Percentiles rank a stretch among this genome's conserved stretches.
These are phyloP conservation scores for Candida fluviatilis DNA, from an alignment of 805 yeast species.

Conservation along the genomic window DNA sequence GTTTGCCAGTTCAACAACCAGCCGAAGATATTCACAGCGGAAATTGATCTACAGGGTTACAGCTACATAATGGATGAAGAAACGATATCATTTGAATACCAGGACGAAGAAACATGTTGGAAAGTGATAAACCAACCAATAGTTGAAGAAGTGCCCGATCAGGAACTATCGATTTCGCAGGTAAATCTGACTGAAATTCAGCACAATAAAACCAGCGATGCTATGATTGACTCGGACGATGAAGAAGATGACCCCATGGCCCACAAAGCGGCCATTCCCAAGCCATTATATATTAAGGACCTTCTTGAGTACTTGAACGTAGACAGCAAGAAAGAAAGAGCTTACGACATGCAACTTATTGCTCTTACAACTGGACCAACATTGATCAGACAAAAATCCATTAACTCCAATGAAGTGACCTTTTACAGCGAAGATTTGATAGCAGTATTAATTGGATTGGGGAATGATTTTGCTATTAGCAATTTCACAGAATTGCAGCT, in stretches of 20 bases:
- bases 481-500: constrained; percentile 64
- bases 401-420: constrained; percentile 43
- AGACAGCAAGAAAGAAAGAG: constrained; percentile 41
- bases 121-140: constrained; percentile 15
- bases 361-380: constrained; percentile 54
- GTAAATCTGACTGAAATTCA: background rate
- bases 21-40: constrained; percentile 29
- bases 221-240: constrained; percentile 15
- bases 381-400: constrained; percentile 57
- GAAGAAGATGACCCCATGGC: constrained; percentile 51
- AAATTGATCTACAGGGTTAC: constrained; percentile 24
- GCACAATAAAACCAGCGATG: background rate
- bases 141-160: constrained; percentile 14
- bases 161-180: background rate
- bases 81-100: background rate
- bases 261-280: constrained; percentile 28
- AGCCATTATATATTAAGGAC: constrained; percentile 72
- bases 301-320: constrained; percentile 52
- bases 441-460: constrained; percentile 46
- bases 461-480: constrained; percentile 52
- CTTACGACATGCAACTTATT: constrained; percentile 43
- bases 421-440: constrained; percentile 55
- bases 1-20: constrained; percentile 31
- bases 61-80: constrained; percentile 14
- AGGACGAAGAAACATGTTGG: constrained; percentile 17